phyloP scores from a whole-genome alignment of 768 basidiomycete species.

The Suillus fuscotomentosus region DNA sequence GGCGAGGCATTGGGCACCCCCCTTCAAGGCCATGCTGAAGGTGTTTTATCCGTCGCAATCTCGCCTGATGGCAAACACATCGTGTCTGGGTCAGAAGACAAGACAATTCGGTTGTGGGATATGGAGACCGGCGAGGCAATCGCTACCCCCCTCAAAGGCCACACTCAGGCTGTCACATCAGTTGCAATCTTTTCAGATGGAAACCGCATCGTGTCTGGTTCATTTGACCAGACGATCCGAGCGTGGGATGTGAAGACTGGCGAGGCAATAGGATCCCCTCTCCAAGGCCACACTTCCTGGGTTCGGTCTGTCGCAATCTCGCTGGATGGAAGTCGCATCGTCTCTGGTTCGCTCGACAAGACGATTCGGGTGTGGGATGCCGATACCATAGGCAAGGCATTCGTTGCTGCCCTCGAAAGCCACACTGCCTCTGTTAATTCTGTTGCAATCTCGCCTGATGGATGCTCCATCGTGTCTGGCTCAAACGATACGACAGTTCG shows the following conservation, averaged over 20 bases:
- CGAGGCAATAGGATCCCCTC: neutral
- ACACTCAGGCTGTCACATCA: neutral
- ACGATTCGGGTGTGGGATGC: neutral
- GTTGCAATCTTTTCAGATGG: neutral
- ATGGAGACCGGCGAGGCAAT: neutral
- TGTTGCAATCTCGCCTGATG: neutral
- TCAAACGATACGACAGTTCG: neutral
- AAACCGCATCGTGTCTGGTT: neutral
- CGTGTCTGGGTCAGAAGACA: neutral
- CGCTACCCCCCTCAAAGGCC: neutral
- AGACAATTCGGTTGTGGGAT: conserved; percentile 1
- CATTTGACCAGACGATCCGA: neutral
- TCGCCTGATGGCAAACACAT: neutral
- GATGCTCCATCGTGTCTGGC: neutral
- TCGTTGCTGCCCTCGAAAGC: neutral
- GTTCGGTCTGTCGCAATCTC: neutral
- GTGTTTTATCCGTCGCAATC: conserved; percentile 9
- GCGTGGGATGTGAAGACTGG: neutral
- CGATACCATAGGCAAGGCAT: neutral
- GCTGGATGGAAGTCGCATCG: neutral
- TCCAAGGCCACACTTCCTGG: neutral
- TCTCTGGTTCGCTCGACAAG: neutral
- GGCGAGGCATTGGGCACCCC: neutral
- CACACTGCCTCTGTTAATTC: neutral
- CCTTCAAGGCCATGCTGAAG: neutral